Percentiles rank a stretch among this genome's conserved stretches.
Evolutionary conservation across 2,329 filamentous ascomycete genomes (phyloP).

Genomic region (Neofusicoccum ribis): DNA sequence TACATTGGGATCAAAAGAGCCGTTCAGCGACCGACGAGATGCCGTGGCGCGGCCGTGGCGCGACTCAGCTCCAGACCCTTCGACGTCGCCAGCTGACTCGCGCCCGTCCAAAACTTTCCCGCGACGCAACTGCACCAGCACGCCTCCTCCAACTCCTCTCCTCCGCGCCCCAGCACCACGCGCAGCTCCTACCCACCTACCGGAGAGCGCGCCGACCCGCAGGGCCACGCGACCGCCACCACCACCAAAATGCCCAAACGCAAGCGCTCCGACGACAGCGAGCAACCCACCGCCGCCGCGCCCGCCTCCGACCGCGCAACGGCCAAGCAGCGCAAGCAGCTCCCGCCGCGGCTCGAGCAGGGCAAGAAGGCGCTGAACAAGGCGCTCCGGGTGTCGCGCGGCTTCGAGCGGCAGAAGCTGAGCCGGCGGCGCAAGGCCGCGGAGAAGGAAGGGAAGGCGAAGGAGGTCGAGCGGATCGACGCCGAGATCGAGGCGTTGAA

Average conservation of each 20-base stretch:
- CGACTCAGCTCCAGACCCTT: no score
- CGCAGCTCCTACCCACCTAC: not conserved
- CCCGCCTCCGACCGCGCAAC: slow-evolving; percentile 13
- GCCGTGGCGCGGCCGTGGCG: no score
- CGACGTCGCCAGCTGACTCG: not conserved
- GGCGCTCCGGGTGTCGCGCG: slow-evolving; percentile 71
- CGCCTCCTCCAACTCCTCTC: not conserved
- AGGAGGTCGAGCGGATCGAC: slow-evolving; percentile 60
- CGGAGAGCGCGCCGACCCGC: not conserved
- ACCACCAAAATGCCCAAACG: slow-evolving; percentile 34
- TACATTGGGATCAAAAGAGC: no score
- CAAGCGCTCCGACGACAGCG: slow-evolving; percentile 28
- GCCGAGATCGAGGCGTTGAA: slow-evolving; percentile 62
- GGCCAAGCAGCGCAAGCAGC: slow-evolving; percentile 1
- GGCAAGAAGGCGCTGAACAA: slow-evolving; percentile 62
- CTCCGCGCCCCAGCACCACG: not conserved
- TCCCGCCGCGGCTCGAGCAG: slow-evolving; percentile 48
- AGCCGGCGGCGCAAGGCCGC: slow-evolving; percentile 59
- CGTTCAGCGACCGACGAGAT: no score
- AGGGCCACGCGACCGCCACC: not conserved
- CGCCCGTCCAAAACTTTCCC: not conserved
- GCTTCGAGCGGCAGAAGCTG: slow-evolving; percentile 75
- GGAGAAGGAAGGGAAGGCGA: slow-evolving; percentile 48
- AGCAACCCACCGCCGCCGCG: slow-evolving; percentile 21
- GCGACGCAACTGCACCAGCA: not conserved